Evolutionary conservation across 1,284 basidiomycete species (phyloP).

Genomic region (Pseudozyma thailandica): DNA sequence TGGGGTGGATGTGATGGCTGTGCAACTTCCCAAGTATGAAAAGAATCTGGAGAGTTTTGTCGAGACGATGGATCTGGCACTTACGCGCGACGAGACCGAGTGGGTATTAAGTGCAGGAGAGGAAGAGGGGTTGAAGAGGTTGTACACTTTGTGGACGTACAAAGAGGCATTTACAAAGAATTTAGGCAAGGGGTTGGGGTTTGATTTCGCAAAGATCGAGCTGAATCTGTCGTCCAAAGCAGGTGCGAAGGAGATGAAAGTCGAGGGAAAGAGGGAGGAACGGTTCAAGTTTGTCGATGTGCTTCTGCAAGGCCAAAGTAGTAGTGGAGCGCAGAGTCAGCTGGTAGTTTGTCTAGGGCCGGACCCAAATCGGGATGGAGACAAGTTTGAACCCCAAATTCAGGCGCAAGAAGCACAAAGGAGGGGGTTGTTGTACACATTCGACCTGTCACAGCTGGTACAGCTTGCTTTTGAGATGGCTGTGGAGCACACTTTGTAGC

Average conservation of each 20-base stretch:
- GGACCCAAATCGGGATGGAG: background rate
- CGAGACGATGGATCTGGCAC: slow-evolving; percentile 60
- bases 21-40: slow-evolving; percentile 59
- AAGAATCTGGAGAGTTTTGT: slow-evolving; percentile 36
- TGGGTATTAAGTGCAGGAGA: slow-evolving; percentile 44
- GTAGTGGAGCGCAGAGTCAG: slow-evolving; percentile 1
- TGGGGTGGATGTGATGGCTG: slow-evolving; percentile 63
- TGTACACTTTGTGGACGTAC: slow-evolving; percentile 63
- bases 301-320: slow-evolving; percentile 5
- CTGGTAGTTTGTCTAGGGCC: slow-evolving; percentile 14
- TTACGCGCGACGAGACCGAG: slow-evolving; percentile 43
- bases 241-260: background rate
- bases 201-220: slow-evolving; percentile 57
- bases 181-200: slow-evolving; percentile 60
- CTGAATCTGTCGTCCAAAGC: slow-evolving; percentile 29
- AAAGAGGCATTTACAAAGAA: slow-evolving; percentile 66
- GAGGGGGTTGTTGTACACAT: slow-evolving; percentile 2
- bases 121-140: slow-evolving; percentile 30
- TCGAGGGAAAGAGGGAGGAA: background rate
- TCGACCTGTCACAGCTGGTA: background rate
- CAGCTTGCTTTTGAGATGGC: background rate
- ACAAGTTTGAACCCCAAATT: background rate
- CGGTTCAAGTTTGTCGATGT: slow-evolving; percentile 45
- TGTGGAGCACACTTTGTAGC: too few species aligned
- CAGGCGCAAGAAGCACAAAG: background rate